A percentile compares a stretch with the other conserved stretches of the same genome.
phyloP scores from a whole-genome alignment of 2,329 filamentous ascomycete species.

The Exophiala viscosa region DNA sequence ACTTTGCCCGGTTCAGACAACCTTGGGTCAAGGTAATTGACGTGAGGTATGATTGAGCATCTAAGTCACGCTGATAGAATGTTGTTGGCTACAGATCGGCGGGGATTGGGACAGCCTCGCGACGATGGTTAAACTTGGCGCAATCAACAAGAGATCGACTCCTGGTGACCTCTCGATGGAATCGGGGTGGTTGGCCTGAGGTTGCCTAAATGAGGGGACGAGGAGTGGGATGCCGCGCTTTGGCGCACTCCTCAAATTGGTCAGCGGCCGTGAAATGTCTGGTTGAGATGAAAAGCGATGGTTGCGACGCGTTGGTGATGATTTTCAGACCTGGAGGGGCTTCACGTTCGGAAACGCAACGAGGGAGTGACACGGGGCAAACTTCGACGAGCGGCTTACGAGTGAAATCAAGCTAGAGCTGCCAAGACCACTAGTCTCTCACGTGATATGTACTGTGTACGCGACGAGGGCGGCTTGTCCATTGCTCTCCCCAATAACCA shows the following conservation, averaged over 20 bases:
- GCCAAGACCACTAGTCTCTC: background rate
- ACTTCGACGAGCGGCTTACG: background rate
- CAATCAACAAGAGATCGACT: slow-evolving; percentile 15
- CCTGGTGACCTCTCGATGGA: slow-evolving; percentile 8
- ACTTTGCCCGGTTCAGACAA: slow-evolving; percentile 4
- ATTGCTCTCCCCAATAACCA: no score
- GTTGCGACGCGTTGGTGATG: slow-evolving; percentile 28
- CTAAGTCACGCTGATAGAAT: slow-evolving; percentile 1
- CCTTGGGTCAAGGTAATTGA: slow-evolving; percentile 9
- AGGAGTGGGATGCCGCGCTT: slow-evolving; percentile 17
- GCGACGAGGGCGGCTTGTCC: no score
- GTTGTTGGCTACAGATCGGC: slow-evolving; percentile 4
- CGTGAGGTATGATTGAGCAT: slow-evolving; percentile 9
- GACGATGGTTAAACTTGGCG: slow-evolving; percentile 35
- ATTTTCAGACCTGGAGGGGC: slow-evolving; percentile 23
- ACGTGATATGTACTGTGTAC: background rate
- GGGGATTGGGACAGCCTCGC: slow-evolving; percentile 18
- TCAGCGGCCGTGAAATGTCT: slow-evolving; percentile 10
- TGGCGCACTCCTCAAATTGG: slow-evolving; percentile 22
- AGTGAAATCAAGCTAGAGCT: background rate
- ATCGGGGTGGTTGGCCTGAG: slow-evolving; percentile 15
- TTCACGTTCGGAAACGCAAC: slow-evolving; percentile 17
- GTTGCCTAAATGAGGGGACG: slow-evolving; percentile 24
- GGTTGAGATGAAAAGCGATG: slow-evolving; percentile 24
- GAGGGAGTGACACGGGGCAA: slow-evolving; percentile 3